Evolutionary conservation across 768 basidiomycete species (phyloP), one percentile per base, ranked within the genome.

Genomic region (Agrocybe praecox): DNA sequence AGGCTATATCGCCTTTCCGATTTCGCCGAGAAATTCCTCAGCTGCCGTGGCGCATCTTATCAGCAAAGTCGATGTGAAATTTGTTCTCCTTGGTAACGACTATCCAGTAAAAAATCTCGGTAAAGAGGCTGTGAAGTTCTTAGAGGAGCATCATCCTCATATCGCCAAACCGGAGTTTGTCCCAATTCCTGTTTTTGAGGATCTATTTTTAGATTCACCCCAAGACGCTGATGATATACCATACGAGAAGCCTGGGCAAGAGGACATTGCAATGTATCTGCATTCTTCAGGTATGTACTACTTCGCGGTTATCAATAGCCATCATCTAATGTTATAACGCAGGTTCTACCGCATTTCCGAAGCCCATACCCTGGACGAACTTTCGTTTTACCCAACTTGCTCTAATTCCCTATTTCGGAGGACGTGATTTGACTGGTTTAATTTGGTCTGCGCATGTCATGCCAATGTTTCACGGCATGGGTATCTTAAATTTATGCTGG

Each of bases 1-100:
- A 21, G 58, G 58, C 2, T 59, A 55, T 15, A 32, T 21, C 23
- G 52, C n/a, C 3, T 52, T 52, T 19, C 52, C 52, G 1, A 52
- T 52, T 45, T 52, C 52, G 15, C 14, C 52, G 3, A 52, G 52
- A 18, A 52, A 52, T 32, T 52, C 52, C 1, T 18, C 52, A 7
- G 52, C 23, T 9, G 52, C 52, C 23, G 52, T 52, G 15, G 52
- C 52, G 6, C 52, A 52, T 19, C 26, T 52, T 19, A 26, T 52
- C 12, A 44, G n/a, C 43, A 45, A 52, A 44, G 52, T 44, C 5
- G 42, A 4, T 1, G 26, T 32, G n/a, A 32, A 19, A 11, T 22
- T 26, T 10, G 23, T 52, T n/a, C 26, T 52, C 9, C 3, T 52
- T 21, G 52, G 52, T 14, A 40, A 18, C 15, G 52, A 52, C 9